Evolutionary conservation across 345 rosid genomes (phyloP).

Genomic region (Gossypium thurberi): DNA sequence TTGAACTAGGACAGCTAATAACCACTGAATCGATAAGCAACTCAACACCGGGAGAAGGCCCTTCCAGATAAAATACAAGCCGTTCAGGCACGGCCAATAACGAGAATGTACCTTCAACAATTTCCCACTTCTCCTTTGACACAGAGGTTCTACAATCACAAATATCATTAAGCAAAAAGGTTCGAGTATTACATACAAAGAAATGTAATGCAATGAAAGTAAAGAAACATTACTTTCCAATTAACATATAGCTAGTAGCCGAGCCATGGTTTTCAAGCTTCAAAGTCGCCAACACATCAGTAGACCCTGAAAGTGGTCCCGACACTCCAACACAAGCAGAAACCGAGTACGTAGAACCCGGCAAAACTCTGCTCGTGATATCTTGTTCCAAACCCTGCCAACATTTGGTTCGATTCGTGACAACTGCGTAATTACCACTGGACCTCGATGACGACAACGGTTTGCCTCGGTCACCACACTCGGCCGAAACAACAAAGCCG

Average conservation of each 20-base stretch:
- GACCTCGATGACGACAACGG: conserved; percentile 20
- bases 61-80: conserved; percentile 80
- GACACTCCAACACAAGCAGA: conserved; percentile 72
- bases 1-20: conserved; percentile 42
- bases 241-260: conserved; percentile 38
- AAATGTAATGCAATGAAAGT: not conserved
- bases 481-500: conserved; percentile 50
- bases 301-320: conserved; percentile 49
- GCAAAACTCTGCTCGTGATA: conserved; percentile 56
- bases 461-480: conserved; percentile 26
- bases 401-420: conserved; percentile 67
- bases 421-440: conserved; percentile 54
- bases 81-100: conserved; percentile 59
- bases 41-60: conserved; percentile 82
- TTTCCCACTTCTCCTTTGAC: conserved; percentile 64
- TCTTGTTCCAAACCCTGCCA: conserved; percentile 98
- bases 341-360: conserved; percentile 51
- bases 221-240: conserved; percentile 65
- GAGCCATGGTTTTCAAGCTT: conserved; percentile 52
- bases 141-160: conserved; percentile 50
- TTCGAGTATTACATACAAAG: not conserved
- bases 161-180: not conserved
- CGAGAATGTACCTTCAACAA: conserved; percentile 68
- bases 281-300: conserved; percentile 76
- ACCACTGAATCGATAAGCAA: conserved; percentile 62